Evolutionary conservation across 441 rosid species (phyloP), one percentile per base, ranked within the genome.

Genomic region (Gossypium trilobum): DNA sequence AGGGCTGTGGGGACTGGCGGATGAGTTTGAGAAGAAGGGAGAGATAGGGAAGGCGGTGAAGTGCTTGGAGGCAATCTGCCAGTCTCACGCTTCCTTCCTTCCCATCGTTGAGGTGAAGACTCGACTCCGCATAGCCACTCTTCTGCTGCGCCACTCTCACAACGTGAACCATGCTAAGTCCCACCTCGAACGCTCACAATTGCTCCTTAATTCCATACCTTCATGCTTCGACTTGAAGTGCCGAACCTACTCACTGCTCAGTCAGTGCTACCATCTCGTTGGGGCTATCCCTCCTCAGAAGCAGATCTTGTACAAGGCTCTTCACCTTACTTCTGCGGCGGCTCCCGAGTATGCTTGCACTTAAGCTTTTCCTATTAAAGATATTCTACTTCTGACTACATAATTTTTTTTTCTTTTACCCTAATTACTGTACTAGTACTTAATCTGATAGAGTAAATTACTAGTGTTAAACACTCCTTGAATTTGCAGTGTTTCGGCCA

Each of bases 1-100:
- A 82, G 97, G 97, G 14, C 83, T 94, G 27, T 92, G 99, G 99
- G 89, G 90, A 17, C 78, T 94, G 61, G 97, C 99, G 8, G 99
- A 94, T 66, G 60, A 88, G 83, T 81, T 85, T 27, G 94, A 94
- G 86, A 83, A 79, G 85, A 73, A 75, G 22, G 95, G 91, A 17
- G 91, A 92, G 51, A 87, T 90, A 1, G 95, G 88, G 25, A 87
- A 85, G 69, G 85, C 92, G n/a, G 78, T 91, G 11, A 94, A 94
- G 81, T 90, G 97, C 79, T 84, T 94, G 58, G 99, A 94, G 82
- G 91, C 99, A 3, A 85, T 92, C 19, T 92, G 95, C 79, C 97
- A 92, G 78, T 77, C 85, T 75, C 83, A 86, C 31, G 85, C 69
- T 62, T 83, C 97, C 1, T 89, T 92, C 75, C 78, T 94, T 9